phyloP scores from a whole-genome alignment of 2,329 filamentous ascomycete species.

The Bisporella sp. region DNA sequence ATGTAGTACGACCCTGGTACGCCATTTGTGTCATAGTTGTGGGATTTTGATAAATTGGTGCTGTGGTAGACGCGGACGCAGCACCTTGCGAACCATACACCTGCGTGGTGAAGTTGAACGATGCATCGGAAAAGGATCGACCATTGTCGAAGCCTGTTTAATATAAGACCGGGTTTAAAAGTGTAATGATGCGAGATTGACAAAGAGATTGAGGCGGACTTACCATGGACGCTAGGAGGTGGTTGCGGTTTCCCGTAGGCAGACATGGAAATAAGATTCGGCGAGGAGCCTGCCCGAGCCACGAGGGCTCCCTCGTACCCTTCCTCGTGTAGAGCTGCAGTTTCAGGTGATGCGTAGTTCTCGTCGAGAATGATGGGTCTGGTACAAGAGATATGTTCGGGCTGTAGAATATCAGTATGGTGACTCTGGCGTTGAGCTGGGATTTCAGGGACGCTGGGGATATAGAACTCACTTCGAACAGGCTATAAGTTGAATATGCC shows the following conservation, averaged over 20 bases:
- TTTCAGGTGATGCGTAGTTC: constrained; percentile 28
- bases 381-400: constrained; percentile 20
- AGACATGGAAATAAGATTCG: constrained; percentile 60
- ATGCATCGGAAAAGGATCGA: constrained; percentile 30
- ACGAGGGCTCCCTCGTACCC: constrained; percentile 29
- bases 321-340: constrained; percentile 28
- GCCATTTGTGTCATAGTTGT: constrained; percentile 32
- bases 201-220: constrained; percentile 33
- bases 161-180: too few relatives aligned
- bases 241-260: constrained; percentile 72
- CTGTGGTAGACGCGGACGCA: constrained; percentile 36
- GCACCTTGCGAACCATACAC: constrained; percentile 33
- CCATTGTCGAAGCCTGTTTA: constrained; percentile 23
- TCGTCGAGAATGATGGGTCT: constrained; percentile 29
- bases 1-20: constrained; percentile 41
- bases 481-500: constrained; percentile 27
- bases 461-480: constrained; percentile 24
- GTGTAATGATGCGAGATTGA: too few relatives aligned
- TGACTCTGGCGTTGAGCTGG: background rate
- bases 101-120: constrained; percentile 40
- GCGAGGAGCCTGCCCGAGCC: constrained; percentile 25
- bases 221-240: constrained; percentile 72
- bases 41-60: constrained; percentile 21
- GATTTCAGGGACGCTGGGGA: background rate
- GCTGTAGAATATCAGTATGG: constrained; percentile 21